Evolutionary conservation across 441 rosid genomes (phyloP), one percentile per base, ranked within the genome.

Genomic region (Flueggea neowawraea): DNA sequence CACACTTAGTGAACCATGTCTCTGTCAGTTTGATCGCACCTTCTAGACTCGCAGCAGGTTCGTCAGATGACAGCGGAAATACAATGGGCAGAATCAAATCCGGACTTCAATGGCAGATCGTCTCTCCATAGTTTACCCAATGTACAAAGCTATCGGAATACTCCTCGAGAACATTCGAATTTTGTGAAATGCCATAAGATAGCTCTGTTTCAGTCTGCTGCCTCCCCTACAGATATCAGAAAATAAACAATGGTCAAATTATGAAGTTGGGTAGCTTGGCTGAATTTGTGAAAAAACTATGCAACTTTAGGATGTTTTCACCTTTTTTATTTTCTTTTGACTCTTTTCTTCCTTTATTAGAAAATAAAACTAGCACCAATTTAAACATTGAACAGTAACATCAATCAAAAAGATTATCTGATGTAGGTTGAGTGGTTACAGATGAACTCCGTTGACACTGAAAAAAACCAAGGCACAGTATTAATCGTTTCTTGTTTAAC

Each of bases 61-160:
- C 54, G 64, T 65, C 58, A 16, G 16, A 45, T 16, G 43, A 68
- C 39, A 50, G 58, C 1, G 6, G 12, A 44, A 45, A 12, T 22
- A 41, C 10, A 45, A 49, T 11, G 1, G 16, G 33, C 64, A 13
- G 58, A 55, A 54, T 0, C 16, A 8, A 36, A 67, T 49, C 54
- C 16, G 39, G 44, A 44, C 52, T 78, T 84, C 78, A 91, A 56
- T 84, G 86, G 88, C 96, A 83, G 61, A 95, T 76, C 12, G 93
- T 75, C 74, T 88, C 95, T 65, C 98, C 98, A 3, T 52, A 52
- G 70, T 70, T 82, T 62, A 95, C 97, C 99, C 99, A 95, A 9
- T 76, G 76, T 62, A 79, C 89, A 68, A 95, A 92, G 80, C 87
- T 79, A 66, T 83, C 96, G 6, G 99, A 59, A 70, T 74, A 88